A percentile compares a stretch with the other conserved stretches of the same genome.
Evolutionary conservation across 23 red algal species (phyloP).

Genomic region (Gracilaria domingensis): DNA sequence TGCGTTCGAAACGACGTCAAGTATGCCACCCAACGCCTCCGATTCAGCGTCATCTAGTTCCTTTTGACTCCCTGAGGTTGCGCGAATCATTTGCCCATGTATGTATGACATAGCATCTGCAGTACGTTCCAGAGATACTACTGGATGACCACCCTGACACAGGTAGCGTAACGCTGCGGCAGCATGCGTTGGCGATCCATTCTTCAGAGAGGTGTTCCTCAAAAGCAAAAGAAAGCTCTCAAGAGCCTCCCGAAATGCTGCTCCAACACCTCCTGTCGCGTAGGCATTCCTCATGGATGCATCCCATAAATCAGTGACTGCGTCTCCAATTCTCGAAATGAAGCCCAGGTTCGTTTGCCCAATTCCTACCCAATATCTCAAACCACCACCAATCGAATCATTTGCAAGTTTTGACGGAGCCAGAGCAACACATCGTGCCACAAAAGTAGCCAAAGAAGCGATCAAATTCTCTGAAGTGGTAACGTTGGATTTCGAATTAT

Average conservation of each 20-base stretch:
- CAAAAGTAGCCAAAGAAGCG: conserved; percentile 51
- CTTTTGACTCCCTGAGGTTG: conserved; percentile 5
- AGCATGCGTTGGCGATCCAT: conserved; percentile 62
- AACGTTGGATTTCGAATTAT: conserved; percentile 13
- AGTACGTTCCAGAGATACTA: conserved; percentile 63
- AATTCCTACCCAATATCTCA: conserved; percentile 74
- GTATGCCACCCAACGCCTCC: conserved; percentile 33
- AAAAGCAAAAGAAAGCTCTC: conserved; percentile 58
- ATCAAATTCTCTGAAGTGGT: conserved; percentile 54
- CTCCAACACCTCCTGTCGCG: conserved; percentile 59
- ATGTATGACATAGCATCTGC: conserved; percentile 53
- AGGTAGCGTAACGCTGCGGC: conserved; percentile 64
- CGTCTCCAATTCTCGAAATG: conserved; percentile 64
- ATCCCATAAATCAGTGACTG: conserved; percentile 76
- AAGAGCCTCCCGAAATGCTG: conserved; percentile 63
- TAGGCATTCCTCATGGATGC: conserved; percentile 68
- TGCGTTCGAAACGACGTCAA: conserved; percentile 58
- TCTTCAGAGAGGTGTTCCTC: conserved; percentile 32
- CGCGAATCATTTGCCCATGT: conserved; percentile 18
- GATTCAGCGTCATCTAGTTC: conserved; percentile 51
- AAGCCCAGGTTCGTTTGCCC: conserved; percentile 56
- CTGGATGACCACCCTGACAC: conserved; percentile 56
- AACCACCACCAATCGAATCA: conserved; percentile 61
- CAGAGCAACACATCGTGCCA: conserved; percentile 53
- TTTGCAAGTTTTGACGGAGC: conserved; percentile 71